Evolutionary conservation across 1,284 basidiomycete genomes (phyloP), one percentile per base, ranked within the genome.

Genomic region (Boletus semigastroideus): DNA sequence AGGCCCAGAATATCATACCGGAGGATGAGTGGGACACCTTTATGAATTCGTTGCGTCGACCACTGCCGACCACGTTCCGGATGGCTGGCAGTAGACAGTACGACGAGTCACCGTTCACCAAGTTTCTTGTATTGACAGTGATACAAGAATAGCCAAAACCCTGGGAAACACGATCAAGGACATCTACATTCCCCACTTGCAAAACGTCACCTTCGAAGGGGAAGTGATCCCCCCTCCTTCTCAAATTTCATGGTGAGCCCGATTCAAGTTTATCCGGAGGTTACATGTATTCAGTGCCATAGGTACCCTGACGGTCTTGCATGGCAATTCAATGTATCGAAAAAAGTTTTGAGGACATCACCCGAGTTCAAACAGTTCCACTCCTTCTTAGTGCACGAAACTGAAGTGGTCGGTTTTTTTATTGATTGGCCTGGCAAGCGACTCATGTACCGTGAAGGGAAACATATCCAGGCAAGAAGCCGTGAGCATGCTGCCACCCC

Each of bases 361-460:
- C 86, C 88, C n/a, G 92, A 95, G 65, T 98, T 98, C 78, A 94
- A 94, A 68, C 89, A 86, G 62, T 98, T 99, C 64, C 97, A 99
- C 68, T 87, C 90, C 4, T 98, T 98, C 74, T 78, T 99, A 19
- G 97, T 99, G 0, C 95, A 94, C 63, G 97, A 99, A 76, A 98
- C 97, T 1, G 96, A 98, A 74, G 93, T 96, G 28, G 92, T 93
- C 58, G 49, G 87, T 76, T 39, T 43, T 19, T 16, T 10, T 34
- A n/a, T 42, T 16, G 19, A 41, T 11, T 14, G 16, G 25, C 5
- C 40, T 3, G 27, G n/a, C 19, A 37, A 33, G 16, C 17, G 40
- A 42, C 49, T 59, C 19, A 57, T 30, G 12, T 25, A 19, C 33
- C 36, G 0, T 17, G 5, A 59, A 93, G 92, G 96, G 97, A 48